These are phyloP conservation scores for Lasiosphaeris hirsuta DNA, from an alignment of 495 filamentous ascomycete species.

Conservation along the genomic window DNA sequence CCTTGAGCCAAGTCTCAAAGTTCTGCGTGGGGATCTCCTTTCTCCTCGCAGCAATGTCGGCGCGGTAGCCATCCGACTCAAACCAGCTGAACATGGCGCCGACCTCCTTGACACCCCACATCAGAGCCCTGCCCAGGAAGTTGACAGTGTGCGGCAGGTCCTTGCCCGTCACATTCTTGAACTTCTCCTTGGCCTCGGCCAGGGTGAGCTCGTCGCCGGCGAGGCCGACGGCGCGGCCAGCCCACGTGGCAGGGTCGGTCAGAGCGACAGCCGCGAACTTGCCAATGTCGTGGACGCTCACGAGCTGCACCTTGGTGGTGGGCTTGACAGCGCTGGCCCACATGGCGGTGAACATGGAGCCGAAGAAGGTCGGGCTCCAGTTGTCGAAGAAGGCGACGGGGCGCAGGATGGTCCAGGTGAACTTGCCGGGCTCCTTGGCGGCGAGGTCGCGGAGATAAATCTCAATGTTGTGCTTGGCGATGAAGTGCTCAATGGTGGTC, in stretches of 20 bases:
- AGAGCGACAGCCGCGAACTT: conserved; percentile 59
- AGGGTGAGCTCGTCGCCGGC: conserved; percentile 33
- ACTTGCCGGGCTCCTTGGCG: conserved; percentile 24
- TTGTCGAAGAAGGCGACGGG: conserved; percentile 68
- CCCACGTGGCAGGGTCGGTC: conserved; percentile 28
- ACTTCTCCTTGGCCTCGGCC: conserved; percentile 42
- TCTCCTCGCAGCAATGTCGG: conserved; percentile 53
- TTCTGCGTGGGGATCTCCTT: conserved; percentile 50
- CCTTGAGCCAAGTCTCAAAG: conserved; percentile 59
- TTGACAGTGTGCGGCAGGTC: conserved; percentile 49
- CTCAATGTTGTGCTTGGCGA: conserved; percentile 63
- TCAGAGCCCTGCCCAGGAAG: conserved; percentile 34
- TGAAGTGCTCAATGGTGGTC: conserved; percentile 62
- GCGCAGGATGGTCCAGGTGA: conserved; percentile 56
- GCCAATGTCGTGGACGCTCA: conserved; percentile 62
- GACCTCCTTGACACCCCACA: conserved; percentile 52
- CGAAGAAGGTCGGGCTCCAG: conserved; percentile 45
- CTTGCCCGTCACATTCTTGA: conserved; percentile 47
- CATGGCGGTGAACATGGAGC: conserved; percentile 57
- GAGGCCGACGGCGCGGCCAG: conserved; percentile 27
- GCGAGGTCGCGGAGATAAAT: conserved; percentile 49
- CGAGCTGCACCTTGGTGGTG: conserved; percentile 53
- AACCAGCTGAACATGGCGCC: conserved; percentile 65
- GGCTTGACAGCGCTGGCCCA: conserved; percentile 37
- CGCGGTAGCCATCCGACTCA: conserved; percentile 56